Evolutionary conservation across 768 basidiomycete species (phyloP).

Genomic region (Infundibulicybe gibba): DNA sequence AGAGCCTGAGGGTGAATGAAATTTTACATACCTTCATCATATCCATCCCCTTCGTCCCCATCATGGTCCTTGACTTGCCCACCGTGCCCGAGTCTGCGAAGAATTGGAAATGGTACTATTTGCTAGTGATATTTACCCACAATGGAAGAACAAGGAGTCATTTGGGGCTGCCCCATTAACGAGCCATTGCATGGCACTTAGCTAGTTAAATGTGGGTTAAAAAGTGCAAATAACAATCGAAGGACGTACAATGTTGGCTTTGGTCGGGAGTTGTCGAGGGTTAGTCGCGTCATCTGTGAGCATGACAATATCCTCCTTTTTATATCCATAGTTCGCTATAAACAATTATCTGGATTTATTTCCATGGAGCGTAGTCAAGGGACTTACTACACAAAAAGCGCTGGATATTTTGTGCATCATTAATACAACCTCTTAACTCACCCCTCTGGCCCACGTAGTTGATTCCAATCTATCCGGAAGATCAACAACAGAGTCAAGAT

Average conservation of each 20-base stretch:
- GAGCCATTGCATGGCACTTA: slow-evolving; percentile 91
- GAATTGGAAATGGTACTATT: background rate
- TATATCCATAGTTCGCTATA: slow-evolving; percentile 63
- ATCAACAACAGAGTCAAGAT: background rate
- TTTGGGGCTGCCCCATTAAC: slow-evolving; percentile 73
- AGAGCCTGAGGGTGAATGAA: background rate
- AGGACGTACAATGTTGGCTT: slow-evolving; percentile 67
- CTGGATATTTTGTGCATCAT: slow-evolving; percentile 82
- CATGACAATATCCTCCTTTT: slow-evolving; percentile 76
- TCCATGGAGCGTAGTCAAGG: background rate
- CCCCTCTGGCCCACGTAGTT: slow-evolving; percentile 72
- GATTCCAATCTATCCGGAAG: slow-evolving; percentile 69
- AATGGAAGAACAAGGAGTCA: slow-evolving; percentile 91
- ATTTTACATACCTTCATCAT: slow-evolving; percentile 60
- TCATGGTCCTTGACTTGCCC: slow-evolving; percentile 83
- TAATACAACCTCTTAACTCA: slow-evolving; percentile 84
- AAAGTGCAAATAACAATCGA: background rate
- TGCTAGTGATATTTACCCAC: slow-evolving; percentile 31
- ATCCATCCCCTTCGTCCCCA: slow-evolving; percentile 84
- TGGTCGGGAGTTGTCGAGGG: slow-evolving; percentile 67
- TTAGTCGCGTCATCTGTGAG: slow-evolving; percentile 75
- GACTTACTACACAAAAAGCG: slow-evolving; percentile 71
- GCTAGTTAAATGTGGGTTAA: slow-evolving; percentile 25
- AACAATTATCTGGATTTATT: background rate
- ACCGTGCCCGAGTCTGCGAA: slow-evolving; percentile 86